Evolutionary conservation across 2,329 filamentous ascomycete genomes (phyloP).

Genomic region (Monilinia fructigena): DNA sequence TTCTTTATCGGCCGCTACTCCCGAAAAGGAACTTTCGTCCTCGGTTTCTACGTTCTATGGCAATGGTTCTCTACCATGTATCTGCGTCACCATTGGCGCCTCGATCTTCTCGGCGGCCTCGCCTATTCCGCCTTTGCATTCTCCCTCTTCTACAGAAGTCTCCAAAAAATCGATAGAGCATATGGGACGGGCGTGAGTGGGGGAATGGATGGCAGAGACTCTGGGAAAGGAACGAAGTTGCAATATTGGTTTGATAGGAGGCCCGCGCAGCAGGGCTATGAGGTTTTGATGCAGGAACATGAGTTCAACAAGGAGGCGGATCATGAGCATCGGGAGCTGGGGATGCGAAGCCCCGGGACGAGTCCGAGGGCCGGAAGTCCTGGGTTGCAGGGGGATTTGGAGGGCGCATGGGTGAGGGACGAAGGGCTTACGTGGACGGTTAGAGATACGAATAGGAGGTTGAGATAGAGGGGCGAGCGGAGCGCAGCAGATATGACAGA

Average conservation of each 20-base stretch:
- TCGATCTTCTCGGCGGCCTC: constrained; percentile 83
- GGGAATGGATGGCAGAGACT: constrained; percentile 36
- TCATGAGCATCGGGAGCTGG: neutral
- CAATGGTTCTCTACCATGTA: constrained; percentile 99
- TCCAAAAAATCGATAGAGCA: constrained; percentile 35
- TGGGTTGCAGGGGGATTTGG: constrained; percentile 26
- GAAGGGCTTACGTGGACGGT: constrained; percentile 27
- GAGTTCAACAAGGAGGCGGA: constrained; percentile 1
- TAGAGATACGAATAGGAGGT: constrained; percentile 17
- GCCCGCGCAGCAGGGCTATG: constrained; percentile 29
- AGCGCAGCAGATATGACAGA: too few relatives aligned
- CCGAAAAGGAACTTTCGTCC: constrained; percentile 67
- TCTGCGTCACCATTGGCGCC: constrained; percentile 89
- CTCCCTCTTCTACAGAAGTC: constrained; percentile 45
- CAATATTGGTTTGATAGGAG: constrained; percentile 34
- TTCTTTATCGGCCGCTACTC: constrained; percentile 57
- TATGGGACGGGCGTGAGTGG: constrained; percentile 35
- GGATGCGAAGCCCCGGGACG: neutral
- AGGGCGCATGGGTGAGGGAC: constrained; percentile 31
- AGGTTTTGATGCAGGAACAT: constrained; percentile 14
- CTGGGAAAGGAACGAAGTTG: constrained; percentile 33
- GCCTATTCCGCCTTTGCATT: constrained; percentile 74
- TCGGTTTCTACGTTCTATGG: constrained; percentile 72
- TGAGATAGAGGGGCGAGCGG: neutral
- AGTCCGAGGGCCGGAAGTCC: neutral